These are phyloP conservation scores for Ceratobasidium sp. DNA, from an alignment of 1,284 basidiomycete genomes.

Conservation along the genomic window DNA sequence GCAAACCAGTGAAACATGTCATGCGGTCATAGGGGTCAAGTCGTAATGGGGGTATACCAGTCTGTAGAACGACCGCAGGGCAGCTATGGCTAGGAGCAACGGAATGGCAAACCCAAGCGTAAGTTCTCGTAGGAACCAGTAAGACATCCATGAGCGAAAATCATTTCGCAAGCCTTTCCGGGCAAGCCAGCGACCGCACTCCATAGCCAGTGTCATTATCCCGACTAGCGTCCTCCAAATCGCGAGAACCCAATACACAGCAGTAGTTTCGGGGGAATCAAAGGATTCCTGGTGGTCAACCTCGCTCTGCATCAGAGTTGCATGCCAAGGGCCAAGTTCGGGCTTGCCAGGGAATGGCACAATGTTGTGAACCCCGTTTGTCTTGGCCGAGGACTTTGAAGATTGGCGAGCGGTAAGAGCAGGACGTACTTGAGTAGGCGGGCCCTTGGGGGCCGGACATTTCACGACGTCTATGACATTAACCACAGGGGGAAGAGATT, in stretches of 20 bases:
- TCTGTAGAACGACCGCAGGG: constrained; percentile 11
- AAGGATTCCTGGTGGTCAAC: background rate
- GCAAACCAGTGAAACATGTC: background rate
- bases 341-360: constrained; percentile 10
- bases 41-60: background rate
- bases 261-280: background rate
- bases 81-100: background rate
- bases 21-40: background rate
- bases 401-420: background rate
- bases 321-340: background rate
- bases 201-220: constrained; percentile 6
- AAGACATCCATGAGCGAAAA: constrained; percentile 26
- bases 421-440: background rate
- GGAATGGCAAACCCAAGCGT: constrained; percentile 2
- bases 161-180: constrained; percentile 28
- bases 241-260: background rate
- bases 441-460: background rate
- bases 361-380: background rate
- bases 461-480: background rate
- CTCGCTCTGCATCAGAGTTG: background rate
- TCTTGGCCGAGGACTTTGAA: background rate
- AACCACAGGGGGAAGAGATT: background rate
- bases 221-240: constrained; percentile 10
- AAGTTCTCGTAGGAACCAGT: constrained; percentile 25
- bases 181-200: constrained; percentile 12